Evolutionary conservation across 371 early-diverging fungal species (phyloP).

Genomic region (Zychaea mexicana): DNA sequence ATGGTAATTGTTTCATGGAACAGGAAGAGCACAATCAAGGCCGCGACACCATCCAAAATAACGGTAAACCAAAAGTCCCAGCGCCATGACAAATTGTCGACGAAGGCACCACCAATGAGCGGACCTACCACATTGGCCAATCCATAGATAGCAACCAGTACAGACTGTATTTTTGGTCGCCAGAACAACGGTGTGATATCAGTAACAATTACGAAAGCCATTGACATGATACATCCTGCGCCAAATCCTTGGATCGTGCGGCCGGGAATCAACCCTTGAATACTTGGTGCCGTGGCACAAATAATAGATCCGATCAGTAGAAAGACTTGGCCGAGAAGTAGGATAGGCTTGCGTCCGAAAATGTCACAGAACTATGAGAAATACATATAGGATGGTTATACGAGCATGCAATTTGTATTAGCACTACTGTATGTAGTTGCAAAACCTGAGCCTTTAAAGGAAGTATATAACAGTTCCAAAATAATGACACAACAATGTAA

Average conservation of each 20-base stretch:
- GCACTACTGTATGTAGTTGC: too few species aligned
- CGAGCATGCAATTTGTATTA: too few species aligned
- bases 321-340: conserved; percentile 32
- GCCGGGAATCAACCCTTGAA: conserved; percentile 62
- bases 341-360: conserved; percentile 59
- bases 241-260: conserved; percentile 73
- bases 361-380: conserved; percentile 52
- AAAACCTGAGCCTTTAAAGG: too few species aligned
- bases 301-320: conserved; percentile 33
- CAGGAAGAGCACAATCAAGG: conserved; percentile 52
- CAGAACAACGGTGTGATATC: conserved; percentile 73
- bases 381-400: not conserved
- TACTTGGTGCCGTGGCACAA: not conserved
- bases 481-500: not conserved
- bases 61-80: conserved; percentile 74
- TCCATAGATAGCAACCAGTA: conserved; percentile 63
- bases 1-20: conserved; percentile 43
- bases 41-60: conserved; percentile 61
- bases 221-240: conserved; percentile 66
- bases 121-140: conserved; percentile 75
- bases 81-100: conserved; percentile 23
- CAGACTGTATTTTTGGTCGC: conserved; percentile 65
- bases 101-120: conserved; percentile 59
- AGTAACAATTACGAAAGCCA: conserved; percentile 74
- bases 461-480: not conserved